Evolutionary conservation across 352 stramenopile genomes (phyloP), one percentile per base, ranked within the genome.

Genomic region (Globisporangium rhizosaccharum): DNA sequence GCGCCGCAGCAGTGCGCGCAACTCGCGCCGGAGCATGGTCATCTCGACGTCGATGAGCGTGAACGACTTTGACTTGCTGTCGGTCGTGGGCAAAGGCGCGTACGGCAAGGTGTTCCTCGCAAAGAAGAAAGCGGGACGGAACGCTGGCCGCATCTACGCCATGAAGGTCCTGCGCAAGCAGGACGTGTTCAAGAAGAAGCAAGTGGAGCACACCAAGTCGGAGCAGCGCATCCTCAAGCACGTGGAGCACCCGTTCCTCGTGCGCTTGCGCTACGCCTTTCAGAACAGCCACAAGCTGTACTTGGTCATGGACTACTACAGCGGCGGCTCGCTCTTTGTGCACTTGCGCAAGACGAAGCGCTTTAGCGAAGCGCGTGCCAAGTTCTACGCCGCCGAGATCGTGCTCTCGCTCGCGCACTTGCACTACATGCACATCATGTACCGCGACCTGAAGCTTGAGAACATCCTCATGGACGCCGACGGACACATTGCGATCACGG

Each of bases 221-320:
- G 87, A 96, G 69, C 85, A 90, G 67, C 80, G 82, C 26, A 94
- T 96, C 63, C 69, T 96, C n/a, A 90, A 90, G 51, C 71, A 94
- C 54, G 73, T 94, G 23, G 79, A 94, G 57, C 87, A 96, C 39
- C 87, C 88, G 39, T 96, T 96, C 51, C 75, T 96, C n/a, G 86
- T 96, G 59, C 80, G 82, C 0, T 58, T 96, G 41, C 75, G 87
- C 28, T 96, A 93, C 64, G 84, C 86, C 2, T 96, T 96, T 70
- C 88, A 96, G 69, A 93, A 91, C 57, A 63, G 90, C 33, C 73
- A 92, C 66, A 95, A 95, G 61, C 63, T 96, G 39, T 94, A 95
- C 53, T 53, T 96, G 18, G 85, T 96, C 10, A 91, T 96, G 79
- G 88, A 96, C 51, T 96, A 96, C 67, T 96, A 91, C 71, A 79